Base-by-base conservation (phyloP, 2,329 filamentous ascomycete genomes). In the Mollisia scopiformis region DNA sequence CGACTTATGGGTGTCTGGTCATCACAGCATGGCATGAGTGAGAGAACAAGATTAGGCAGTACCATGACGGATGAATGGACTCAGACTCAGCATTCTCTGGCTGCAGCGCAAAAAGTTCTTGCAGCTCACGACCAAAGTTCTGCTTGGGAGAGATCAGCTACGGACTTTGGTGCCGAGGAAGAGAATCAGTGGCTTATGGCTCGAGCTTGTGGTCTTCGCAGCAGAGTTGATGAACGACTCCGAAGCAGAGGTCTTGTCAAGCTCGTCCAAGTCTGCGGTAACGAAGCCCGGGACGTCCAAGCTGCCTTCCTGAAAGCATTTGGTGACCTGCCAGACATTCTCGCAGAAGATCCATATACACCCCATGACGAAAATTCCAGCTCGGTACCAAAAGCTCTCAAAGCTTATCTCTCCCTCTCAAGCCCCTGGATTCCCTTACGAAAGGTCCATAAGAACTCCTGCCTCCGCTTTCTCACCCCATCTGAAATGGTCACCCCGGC, bases 341-440 rank as follows among this genome's bases (percentile, higher is more conserved):
- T 76, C 10, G 57, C 62, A 1, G 62, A 68, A 21, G 67, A 71
- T 58, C 62, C 63, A 8, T 70, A 63, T 39, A 63, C 62, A 33
- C 50, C 61, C 16, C 55, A 63, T 21, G 65, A 69, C 27, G 58
- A 61, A 21, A 64, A 64, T 37, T 35, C 55, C 28, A 58, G 59
- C 2, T 49, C 57, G 1, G 62, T 69, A 11, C 70, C 71, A 1
- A 49, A 61, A 14, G 55, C 58, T 11, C 47, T 72, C 35, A 63
- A 57, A 10, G 58, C 62, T 6, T 73, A 68, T 63, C 65, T 69
- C 41, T 90, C 87, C 6, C 78, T 93, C 19, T 82, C 84, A 57
- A 87, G 89, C 46, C 75, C 84, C 0, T 92, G 90, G 83, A 82
- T 93, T n/a, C 91, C 91, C 5, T 78, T 94, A 19, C 85, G 90